Evolutionary conservation across 805 yeast species (phyloP).

Genomic region (Alloascoidea hylecoeti): DNA sequence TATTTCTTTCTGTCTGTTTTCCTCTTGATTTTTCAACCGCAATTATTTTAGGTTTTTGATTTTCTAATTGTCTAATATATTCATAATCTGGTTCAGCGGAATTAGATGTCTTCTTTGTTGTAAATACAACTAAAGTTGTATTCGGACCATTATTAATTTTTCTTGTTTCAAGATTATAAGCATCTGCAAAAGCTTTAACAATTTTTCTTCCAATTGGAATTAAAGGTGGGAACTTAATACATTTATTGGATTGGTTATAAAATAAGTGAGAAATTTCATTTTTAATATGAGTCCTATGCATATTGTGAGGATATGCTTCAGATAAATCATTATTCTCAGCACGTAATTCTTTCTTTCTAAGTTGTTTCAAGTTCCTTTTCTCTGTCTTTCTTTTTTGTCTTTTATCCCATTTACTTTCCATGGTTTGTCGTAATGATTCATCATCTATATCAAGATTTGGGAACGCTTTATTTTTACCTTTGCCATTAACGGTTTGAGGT

Average conservation of each 20-base stretch:
- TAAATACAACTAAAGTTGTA: not conserved
- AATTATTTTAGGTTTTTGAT: not conserved
- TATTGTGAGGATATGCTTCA: not conserved
- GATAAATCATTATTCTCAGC: not conserved
- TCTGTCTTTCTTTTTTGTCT: not conserved
- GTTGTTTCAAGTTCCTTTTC: not conserved
- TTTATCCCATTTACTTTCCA: not conserved
- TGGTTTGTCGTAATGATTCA: not conserved
- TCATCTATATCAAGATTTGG: not conserved
- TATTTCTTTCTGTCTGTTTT: not conserved
- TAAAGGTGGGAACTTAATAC: not conserved
- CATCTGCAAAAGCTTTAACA: not conserved
- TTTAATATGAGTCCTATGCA: not conserved
- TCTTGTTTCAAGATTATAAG: not conserved
- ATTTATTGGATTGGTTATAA: not conserved
- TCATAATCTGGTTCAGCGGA: not conserved
- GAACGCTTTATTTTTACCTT: not conserved
- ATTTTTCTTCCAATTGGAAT: not conserved
- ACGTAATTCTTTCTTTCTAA: not conserved
- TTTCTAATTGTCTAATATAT: not conserved
- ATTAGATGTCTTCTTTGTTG: not conserved
- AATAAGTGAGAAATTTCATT: not conserved
- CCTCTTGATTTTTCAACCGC: not conserved
- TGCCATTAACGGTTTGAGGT: slow-evolving; percentile 1
- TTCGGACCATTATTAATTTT: not conserved